Evolutionary conservation across 1,284 basidiomycete genomes (phyloP).

Genomic region (Trametes polyzona): DNA sequence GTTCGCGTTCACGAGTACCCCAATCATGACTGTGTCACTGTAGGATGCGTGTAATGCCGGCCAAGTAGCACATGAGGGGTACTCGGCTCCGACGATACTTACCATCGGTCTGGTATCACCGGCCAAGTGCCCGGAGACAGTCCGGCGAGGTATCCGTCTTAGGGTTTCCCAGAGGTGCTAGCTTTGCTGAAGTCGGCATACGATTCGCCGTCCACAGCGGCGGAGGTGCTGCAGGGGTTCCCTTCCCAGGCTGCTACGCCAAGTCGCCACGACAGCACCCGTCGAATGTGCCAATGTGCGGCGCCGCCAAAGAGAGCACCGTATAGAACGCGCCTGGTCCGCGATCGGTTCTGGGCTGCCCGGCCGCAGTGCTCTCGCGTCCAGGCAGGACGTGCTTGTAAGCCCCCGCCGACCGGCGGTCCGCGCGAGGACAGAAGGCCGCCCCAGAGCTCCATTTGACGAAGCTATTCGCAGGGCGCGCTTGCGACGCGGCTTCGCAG

Average conservation of each 20-base stretch:
- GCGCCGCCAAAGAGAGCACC: neutral
- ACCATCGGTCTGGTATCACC: neutral
- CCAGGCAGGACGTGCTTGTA: conserved; percentile 14
- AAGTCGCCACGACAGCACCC: conserved; percentile 18
- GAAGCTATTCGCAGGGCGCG: conserved; percentile 17
- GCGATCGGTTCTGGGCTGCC: neutral
- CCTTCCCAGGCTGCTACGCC: neutral
- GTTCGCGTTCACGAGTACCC: neutral
- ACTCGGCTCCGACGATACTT: conserved; percentile 3
- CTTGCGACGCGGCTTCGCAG: conserved; percentile 1
- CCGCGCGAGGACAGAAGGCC: neutral
- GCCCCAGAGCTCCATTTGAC: conserved; percentile 2
- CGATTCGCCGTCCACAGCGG: neutral
- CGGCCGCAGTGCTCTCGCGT: conserved; percentile 14
- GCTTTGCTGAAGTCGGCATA: neutral
- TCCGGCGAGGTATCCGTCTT: neutral
- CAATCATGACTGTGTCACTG: neutral
- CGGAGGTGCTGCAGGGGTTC: neutral
- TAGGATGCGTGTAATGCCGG: neutral
- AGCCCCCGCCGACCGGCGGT: conserved; percentile 18
- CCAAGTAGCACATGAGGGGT: neutral
- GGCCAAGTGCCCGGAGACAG: neutral
- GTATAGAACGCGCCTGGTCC: neutral
- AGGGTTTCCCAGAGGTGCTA: neutral
- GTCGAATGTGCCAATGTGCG: neutral